These are phyloP conservation scores for Eutrema yunnanense DNA, from an alignment of 345 rosid species.

Conservation along the genomic window DNA sequence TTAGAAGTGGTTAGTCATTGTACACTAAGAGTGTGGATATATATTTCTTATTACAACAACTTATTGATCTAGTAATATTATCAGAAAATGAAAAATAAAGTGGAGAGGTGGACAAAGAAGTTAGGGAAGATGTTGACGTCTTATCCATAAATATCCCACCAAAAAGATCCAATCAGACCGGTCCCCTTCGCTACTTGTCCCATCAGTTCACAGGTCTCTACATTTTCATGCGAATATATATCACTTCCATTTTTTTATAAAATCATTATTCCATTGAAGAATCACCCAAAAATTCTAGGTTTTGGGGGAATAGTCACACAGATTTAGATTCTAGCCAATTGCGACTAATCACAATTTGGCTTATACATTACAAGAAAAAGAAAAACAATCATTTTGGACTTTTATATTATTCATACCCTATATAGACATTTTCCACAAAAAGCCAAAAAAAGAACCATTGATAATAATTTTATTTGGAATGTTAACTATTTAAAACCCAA, in stretches of 20 bases:
- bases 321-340: background rate
- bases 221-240: background rate
- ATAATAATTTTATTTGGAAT: background rate
- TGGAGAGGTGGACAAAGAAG: constrained; percentile 37
- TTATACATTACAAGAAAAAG: background rate
- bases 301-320: background rate
- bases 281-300: background rate
- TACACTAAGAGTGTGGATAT: too few relatives aligned
- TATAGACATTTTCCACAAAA: background rate
- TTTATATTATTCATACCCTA: background rate
- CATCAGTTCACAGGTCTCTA: constrained; percentile 11
- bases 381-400: background rate
- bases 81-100: background rate
- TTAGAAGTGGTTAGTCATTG: too few relatives aligned
- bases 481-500: background rate
- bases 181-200: constrained; percentile 29
- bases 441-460: constrained; percentile 4
- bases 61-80: background rate
- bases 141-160: constrained; percentile 39
- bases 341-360: background rate
- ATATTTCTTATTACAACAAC: background rate
- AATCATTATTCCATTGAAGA: background rate
- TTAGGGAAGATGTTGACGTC: constrained; percentile 53
- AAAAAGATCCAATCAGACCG: constrained; percentile 26
- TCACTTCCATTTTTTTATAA: background rate